A percentile compares a stretch with the other conserved stretches of the same genome.
Conservation (phyloP, 805 yeast species). For the Scheffersomyces ergatensis region DNA sequence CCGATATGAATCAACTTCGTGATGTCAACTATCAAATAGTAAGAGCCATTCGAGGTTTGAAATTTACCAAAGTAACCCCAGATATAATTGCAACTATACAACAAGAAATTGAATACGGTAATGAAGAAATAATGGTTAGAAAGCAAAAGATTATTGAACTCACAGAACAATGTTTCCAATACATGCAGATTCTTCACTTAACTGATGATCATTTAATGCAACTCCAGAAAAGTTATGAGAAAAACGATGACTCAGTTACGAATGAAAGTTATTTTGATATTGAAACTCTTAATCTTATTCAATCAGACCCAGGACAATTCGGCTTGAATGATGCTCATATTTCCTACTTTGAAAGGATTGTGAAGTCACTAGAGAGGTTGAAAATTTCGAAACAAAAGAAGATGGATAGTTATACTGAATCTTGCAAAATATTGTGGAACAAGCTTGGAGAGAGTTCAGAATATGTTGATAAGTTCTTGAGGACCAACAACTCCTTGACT, state of each 20-base stretch:
- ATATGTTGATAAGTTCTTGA: slow-evolving; percentile 42
- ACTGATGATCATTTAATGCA: slow-evolving; percentile 29
- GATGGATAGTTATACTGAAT: slow-evolving; percentile 28
- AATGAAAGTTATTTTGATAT: slow-evolving; percentile 33
- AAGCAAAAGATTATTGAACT: slow-evolving; percentile 18
- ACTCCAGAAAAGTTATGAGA: slow-evolving; percentile 24
- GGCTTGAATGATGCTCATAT: slow-evolving; percentile 37
- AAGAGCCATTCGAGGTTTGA: slow-evolving; percentile 31
- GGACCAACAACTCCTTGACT: slow-evolving; percentile 46
- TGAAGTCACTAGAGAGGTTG: slow-evolving; percentile 27
- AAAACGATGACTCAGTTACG: slow-evolving; percentile 7
- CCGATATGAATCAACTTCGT: slow-evolving; percentile 15
- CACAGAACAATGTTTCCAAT: slow-evolving; percentile 22
- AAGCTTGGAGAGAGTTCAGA: slow-evolving; percentile 50
- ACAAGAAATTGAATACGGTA: slow-evolving; percentile 23
- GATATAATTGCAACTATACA: slow-evolving; percentile 22
- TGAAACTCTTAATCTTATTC: slow-evolving; percentile 36
- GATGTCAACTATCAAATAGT: slow-evolving; percentile 38
- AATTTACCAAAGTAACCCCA: slow-evolving; percentile 33
- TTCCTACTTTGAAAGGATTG: slow-evolving; percentile 26
- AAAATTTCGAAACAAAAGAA: slow-evolving; percentile 36
- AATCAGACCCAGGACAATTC: slow-evolving; percentile 34
- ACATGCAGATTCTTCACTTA: slow-evolving; percentile 25
- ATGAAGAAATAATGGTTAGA: slow-evolving; percentile 22
- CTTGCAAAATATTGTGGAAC: slow-evolving; percentile 54